These are phyloP conservation scores for Fusarium sp. DNA, from an alignment of 2,329 filamentous ascomycete genomes.

Conservation along the genomic window DNA sequence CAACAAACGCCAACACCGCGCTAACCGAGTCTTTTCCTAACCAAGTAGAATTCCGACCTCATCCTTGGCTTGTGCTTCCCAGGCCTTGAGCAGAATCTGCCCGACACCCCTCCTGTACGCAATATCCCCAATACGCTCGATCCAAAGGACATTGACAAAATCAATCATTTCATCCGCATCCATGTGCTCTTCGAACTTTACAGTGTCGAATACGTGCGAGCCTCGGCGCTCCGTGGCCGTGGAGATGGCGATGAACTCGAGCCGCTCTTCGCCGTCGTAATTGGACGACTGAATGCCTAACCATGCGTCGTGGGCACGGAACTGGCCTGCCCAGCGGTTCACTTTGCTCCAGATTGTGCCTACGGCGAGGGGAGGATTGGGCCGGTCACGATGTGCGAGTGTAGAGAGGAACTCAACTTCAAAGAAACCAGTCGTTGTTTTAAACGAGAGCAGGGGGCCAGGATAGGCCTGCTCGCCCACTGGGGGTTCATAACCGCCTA, in stretches of 20 bases:
- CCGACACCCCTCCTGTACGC: conserved; percentile 55
- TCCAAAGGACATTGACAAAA: conserved; percentile 58
- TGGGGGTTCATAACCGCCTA: conserved; percentile 45
- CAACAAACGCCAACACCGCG: conserved; percentile 31
- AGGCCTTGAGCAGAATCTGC: conserved; percentile 53
- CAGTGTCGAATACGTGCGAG: conserved; percentile 52
- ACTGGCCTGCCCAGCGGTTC: conserved; percentile 53
- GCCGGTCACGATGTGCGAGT: conserved; percentile 48
- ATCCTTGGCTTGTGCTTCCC: conserved; percentile 53
- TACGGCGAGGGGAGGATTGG: conserved; percentile 54
- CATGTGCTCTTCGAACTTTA: conserved; percentile 53
- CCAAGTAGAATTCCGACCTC: conserved; percentile 55
- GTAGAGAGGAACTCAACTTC: conserved; percentile 53
- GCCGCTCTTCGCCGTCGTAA: conserved; percentile 55
- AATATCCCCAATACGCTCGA: conserved; percentile 56
- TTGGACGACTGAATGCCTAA: conserved; percentile 57
- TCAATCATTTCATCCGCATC: conserved; percentile 55
- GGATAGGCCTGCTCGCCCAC: conserved; percentile 48
- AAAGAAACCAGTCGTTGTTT: conserved; percentile 51
- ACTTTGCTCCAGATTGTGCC: conserved; percentile 53
- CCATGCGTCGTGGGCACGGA: conserved; percentile 57
- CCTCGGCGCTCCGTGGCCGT: conserved; percentile 54
- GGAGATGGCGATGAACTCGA: conserved; percentile 57
- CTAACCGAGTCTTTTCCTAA: conserved; percentile 35
- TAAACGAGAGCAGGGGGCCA: conserved; percentile 53